phyloP scores from a whole-genome alignment of 805 yeast species.

The Myxozyma kluyveri region DNA sequence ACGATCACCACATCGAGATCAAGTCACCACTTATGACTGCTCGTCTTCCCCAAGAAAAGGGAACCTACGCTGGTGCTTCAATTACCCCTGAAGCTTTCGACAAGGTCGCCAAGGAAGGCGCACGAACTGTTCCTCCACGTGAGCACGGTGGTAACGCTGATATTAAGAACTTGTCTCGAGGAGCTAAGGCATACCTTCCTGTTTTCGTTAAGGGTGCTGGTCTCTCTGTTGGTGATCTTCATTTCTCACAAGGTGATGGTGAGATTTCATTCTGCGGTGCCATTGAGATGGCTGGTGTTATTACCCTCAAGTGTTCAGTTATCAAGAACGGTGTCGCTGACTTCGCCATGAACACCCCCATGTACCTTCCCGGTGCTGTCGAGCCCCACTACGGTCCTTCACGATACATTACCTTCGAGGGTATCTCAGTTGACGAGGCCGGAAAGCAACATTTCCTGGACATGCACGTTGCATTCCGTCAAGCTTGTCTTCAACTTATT shows the following conservation, averaged over 20 bases:
- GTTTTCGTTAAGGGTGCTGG: conserved; percentile 50
- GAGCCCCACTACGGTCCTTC: conserved; percentile 50
- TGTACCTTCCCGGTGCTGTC: conserved; percentile 50
- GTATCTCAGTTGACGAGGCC: conserved; percentile 50
- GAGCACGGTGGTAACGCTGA: conserved; percentile 56
- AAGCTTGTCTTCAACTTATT: conserved; percentile 49
- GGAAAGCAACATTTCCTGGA: conserved; percentile 49
- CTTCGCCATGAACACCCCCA: conserved; percentile 46
- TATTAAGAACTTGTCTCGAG: conserved; percentile 50
- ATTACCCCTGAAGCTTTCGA: conserved; percentile 38
- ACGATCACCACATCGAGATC: conserved; percentile 28
- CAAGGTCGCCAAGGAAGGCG: conserved; percentile 44
- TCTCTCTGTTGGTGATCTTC: conserved; percentile 50
- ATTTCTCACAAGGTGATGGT: conserved; percentile 55
- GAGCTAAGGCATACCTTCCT: conserved; percentile 50
- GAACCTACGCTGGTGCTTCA: conserved; percentile 44
- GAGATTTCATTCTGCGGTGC: conserved; percentile 56
- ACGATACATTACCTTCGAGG: conserved; percentile 52
- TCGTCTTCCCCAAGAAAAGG: conserved; percentile 41
- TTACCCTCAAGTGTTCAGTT: conserved; percentile 44
- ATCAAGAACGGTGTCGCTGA: conserved; percentile 46
- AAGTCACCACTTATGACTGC: conserved; percentile 43
- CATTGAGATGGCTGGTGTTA: conserved; percentile 51
- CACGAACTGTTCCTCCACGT: conserved; percentile 48
- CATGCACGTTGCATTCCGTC: conserved; percentile 51